A percentile compares a stretch with the other conserved stretches of the same genome.
These are phyloP conservation scores for Talaromyces funiculosus DNA, from an alignment of 2,329 filamentous ascomycete species.

Conservation along the genomic window DNA sequence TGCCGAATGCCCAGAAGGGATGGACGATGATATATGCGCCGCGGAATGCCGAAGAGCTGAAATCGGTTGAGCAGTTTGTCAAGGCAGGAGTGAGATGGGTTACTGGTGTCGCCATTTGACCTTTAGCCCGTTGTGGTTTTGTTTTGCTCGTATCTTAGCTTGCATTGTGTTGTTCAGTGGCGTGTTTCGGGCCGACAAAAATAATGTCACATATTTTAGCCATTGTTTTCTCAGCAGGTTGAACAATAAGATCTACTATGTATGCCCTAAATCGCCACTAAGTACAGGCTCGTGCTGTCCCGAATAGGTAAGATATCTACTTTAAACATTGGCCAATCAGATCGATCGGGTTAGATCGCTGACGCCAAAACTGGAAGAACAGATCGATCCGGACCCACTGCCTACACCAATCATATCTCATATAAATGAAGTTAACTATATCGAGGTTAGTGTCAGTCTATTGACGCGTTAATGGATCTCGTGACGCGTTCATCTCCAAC, in stretches of 20 bases:
- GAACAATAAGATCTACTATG: background rate
- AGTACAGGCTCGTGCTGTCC: no score
- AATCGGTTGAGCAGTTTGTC: constrained; percentile 6
- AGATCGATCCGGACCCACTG: no score
- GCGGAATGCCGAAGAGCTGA: constrained; percentile 4
- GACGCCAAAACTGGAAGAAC: background rate
- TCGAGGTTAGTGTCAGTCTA: background rate
- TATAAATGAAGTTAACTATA: background rate
- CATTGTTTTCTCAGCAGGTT: background rate
- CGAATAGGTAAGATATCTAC: background rate
- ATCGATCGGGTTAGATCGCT: background rate
- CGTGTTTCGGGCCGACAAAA: background rate
- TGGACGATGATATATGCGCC: constrained; percentile 14
- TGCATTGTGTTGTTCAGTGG: background rate
- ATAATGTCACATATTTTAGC: background rate
- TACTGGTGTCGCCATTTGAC: constrained; percentile 7
- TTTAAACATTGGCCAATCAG: background rate
- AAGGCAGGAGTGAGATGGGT: constrained; percentile 7
- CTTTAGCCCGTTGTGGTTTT: no score
- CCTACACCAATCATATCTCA: background rate
- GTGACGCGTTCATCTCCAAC: background rate
- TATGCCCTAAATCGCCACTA: background rate
- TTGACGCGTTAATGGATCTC: constrained; percentile 9
- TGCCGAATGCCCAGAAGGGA: background rate
- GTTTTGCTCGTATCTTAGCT: background rate